These are phyloP conservation scores for Mesembryanthemum crystallinum DNA, from an alignment of 148 eudicot genomes.

Conservation along the genomic window DNA sequence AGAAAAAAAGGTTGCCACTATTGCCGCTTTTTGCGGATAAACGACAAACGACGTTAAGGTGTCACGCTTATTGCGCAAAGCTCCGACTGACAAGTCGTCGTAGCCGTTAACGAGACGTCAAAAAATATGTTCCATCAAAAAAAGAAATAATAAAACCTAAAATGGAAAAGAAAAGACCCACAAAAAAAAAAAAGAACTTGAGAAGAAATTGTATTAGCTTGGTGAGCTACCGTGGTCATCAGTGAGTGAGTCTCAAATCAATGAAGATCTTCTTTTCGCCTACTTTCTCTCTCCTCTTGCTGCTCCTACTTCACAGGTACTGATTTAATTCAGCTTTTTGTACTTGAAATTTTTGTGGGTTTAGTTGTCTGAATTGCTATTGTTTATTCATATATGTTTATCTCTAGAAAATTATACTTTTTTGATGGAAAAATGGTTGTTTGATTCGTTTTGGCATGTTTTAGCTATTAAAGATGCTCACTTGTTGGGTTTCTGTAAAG, in stretches of 20 bases:
- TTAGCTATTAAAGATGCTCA: neutral
- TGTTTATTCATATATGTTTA: neutral
- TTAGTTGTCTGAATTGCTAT: neutral
- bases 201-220: too few relatives aligned
- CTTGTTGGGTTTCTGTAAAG: neutral
- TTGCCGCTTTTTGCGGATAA: too few relatives aligned
- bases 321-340: neutral
- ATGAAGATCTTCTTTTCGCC: constrained; percentile 15
- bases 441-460: neutral
- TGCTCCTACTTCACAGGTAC: constrained; percentile 30
- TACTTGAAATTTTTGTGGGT: neutral
- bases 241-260: neutral
- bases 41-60: too few relatives aligned
- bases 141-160: too few relatives aligned
- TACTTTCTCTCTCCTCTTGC: constrained; percentile 17
- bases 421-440: neutral
- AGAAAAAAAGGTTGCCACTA: too few relatives aligned
- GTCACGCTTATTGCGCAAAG: too few relatives aligned
- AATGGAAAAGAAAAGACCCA: too few relatives aligned
- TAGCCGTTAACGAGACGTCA: too few relatives aligned
- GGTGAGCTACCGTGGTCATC: neutral
- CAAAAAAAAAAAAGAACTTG: too few relatives aligned
- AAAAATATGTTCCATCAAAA: too few relatives aligned
- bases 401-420: neutral
- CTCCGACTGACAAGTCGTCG: too few relatives aligned